A percentile compares a stretch with the other conserved stretches of the same genome.
Conservation (phyloP, 2,329 filamentous ascomycete species). For the Aspergillus sclerotialis region DNA sequence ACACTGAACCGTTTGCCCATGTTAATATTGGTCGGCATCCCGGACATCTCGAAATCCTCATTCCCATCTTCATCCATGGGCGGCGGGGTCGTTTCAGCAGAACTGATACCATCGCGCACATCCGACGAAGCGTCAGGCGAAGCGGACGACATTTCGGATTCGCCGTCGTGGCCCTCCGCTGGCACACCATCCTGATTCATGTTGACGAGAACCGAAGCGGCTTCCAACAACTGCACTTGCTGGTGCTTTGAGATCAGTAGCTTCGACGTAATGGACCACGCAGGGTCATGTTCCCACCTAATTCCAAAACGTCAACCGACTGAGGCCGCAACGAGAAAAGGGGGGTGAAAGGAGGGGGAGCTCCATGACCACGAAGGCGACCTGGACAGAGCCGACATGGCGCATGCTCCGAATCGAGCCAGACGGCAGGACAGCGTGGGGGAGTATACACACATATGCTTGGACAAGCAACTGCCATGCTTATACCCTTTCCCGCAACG, state of each 20-base stretch:
- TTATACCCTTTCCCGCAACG: conserved; percentile 99
- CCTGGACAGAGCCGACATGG: conserved; percentile 33
- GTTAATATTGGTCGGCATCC: conserved; percentile 45
- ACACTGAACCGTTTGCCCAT: conserved; percentile 54
- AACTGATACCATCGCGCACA: conserved; percentile 65
- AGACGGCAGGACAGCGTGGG: conserved; percentile 46
- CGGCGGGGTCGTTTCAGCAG: conserved; percentile 85
- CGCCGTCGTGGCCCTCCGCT: conserved; percentile 58
- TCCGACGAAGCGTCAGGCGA: conserved; percentile 82
- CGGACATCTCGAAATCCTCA: conserved; percentile 33
- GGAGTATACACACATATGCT: conserved; percentile 88
- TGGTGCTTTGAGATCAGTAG: conserved; percentile 98
- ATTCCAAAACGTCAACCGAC: conserved; percentile 35
- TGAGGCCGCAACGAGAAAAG: conserved; percentile 17
- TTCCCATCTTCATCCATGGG: conserved; percentile 57
- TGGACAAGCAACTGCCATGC: conserved; percentile 99
- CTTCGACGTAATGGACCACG: conserved; percentile 96
- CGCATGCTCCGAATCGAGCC: conserved; percentile 35
- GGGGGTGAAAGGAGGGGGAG: conserved; percentile 24
- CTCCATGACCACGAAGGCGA: conserved; percentile 31
- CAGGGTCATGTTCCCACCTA: conserved; percentile 98
- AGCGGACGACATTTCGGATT: conserved; percentile 73
- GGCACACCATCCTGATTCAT: conserved; percentile 68
- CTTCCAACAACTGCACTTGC: conserved; percentile 94
- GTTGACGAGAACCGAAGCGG: conserved; percentile 86